phyloP scores from a whole-genome alignment of 169 alveolate species.

The Cryptosporidium sp. region DNA sequence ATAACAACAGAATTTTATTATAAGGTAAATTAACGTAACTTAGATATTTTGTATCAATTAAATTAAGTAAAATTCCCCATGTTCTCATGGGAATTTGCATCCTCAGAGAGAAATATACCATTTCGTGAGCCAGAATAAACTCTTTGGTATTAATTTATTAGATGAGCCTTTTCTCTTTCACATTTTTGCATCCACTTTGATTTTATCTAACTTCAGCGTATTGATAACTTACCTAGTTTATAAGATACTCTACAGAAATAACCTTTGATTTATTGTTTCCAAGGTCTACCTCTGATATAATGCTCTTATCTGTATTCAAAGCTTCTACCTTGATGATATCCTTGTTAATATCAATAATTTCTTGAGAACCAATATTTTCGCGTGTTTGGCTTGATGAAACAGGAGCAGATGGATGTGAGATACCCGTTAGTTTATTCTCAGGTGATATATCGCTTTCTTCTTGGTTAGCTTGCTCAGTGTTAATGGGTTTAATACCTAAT shows the following conservation, averaged over 20 bases:
- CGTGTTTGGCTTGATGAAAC: slow-evolving; percentile 25
- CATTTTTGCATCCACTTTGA: neutral
- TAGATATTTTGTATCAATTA: neutral
- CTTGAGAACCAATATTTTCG: slow-evolving; percentile 13
- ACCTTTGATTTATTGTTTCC: slow-evolving; percentile 33
- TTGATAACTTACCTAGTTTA: slow-evolving; percentile 14
- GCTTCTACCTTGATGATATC: slow-evolving; percentile 64
- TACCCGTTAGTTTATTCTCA: slow-evolving; percentile 44
- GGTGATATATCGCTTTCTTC: neutral
- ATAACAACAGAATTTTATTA: neutral
- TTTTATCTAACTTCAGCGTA: neutral
- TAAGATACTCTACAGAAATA: slow-evolving; percentile 56
- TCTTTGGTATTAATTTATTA: neutral
- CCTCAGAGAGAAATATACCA: neutral
- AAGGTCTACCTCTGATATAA: neutral
- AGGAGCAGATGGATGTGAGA: slow-evolving; percentile 64
- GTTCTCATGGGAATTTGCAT: neutral
- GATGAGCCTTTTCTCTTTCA: no score
- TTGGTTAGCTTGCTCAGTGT: slow-evolving; percentile 8
- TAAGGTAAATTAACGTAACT: neutral
- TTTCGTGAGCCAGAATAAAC: neutral
- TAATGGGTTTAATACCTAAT: slow-evolving; percentile 37
- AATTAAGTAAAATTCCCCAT: neutral
- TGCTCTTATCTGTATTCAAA: neutral
- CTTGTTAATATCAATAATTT: slow-evolving; percentile 19